phyloP scores from a whole-genome alignment of 257 asterid species.

The Datura wrightii region DNA sequence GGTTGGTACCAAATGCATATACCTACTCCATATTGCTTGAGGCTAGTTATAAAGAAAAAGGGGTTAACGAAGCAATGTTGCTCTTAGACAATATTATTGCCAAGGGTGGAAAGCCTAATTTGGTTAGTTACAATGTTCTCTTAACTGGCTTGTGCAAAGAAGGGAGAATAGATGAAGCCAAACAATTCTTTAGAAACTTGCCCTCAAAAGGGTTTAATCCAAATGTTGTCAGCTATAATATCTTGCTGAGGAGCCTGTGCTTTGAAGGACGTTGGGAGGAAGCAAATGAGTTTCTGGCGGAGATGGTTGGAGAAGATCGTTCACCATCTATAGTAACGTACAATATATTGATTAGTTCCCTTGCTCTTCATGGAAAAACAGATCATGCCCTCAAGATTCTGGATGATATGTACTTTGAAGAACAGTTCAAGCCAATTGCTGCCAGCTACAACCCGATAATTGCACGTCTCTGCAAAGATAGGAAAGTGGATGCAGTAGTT shows the following conservation, averaged over 20 bases:
- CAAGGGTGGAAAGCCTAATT: slow-evolving; percentile 78
- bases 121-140: slow-evolving; percentile 81
- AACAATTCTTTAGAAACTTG: slow-evolving; percentile 64
- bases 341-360: slow-evolving; percentile 71
- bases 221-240: slow-evolving; percentile 85
- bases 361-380: slow-evolving; percentile 69
- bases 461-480: slow-evolving; percentile 65
- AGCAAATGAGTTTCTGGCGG: slow-evolving; percentile 75
- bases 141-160: slow-evolving; percentile 88
- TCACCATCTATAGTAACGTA: slow-evolving; percentile 77
- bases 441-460: slow-evolving; percentile 81
- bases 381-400: slow-evolving; percentile 71
- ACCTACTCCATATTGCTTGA: slow-evolving; percentile 88
- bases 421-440: slow-evolving; percentile 66
- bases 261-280: slow-evolving; percentile 79
- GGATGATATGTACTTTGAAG: slow-evolving; percentile 66
- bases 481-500: slow-evolving; percentile 60
- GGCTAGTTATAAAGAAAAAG: slow-evolving; percentile 84
- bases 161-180: slow-evolving; percentile 77
- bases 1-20: slow-evolving; percentile 82
- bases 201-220: slow-evolving; percentile 76
- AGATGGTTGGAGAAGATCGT: slow-evolving; percentile 76
- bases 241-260: slow-evolving; percentile 84
- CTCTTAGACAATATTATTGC: slow-evolving; percentile 71
- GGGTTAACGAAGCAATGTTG: slow-evolving; percentile 79